These are phyloP conservation scores for Kazachstania viticola DNA, from an alignment of 805 yeast genomes.

Conservation along the genomic window DNA sequence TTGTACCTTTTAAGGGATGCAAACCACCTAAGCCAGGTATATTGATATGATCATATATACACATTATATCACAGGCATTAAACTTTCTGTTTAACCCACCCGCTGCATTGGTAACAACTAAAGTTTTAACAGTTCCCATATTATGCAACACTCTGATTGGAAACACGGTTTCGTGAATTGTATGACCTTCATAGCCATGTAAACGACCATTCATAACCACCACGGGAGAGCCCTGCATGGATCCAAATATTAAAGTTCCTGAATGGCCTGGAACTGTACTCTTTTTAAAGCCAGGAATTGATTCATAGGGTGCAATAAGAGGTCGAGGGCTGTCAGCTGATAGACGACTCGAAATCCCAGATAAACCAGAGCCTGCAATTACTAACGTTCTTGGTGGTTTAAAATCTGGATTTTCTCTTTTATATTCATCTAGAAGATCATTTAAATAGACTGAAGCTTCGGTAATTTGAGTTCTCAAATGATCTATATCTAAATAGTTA, in stretches of 20 bases:
- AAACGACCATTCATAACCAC: slow-evolving; percentile 90
- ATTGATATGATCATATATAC: slow-evolving; percentile 80
- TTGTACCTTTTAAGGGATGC: slow-evolving; percentile 83
- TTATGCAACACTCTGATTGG: slow-evolving; percentile 68
- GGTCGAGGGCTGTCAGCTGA: slow-evolving; percentile 26
- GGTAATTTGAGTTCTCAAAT: slow-evolving; percentile 2
- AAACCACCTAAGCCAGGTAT: slow-evolving; percentile 83
- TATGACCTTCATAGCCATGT: slow-evolving; percentile 87
- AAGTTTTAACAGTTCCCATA: slow-evolving; percentile 42
- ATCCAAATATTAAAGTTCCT: slow-evolving; percentile 73
- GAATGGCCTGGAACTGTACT: slow-evolving; percentile 89
- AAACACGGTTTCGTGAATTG: slow-evolving; percentile 70
- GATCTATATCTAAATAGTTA: slow-evolving; percentile 7
- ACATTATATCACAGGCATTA: slow-evolving; percentile 83
- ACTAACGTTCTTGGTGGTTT: slow-evolving; percentile 53
- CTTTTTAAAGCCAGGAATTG: slow-evolving; percentile 68
- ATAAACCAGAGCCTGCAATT: slow-evolving; percentile 91
- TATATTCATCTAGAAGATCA: neutral
- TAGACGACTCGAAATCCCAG: slow-evolving; percentile 58
- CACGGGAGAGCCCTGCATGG: slow-evolving; percentile 62
- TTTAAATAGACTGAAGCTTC: slow-evolving; percentile 3
- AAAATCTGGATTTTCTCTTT: neutral
- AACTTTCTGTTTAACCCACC: slow-evolving; percentile 68
- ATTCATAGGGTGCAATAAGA: slow-evolving; percentile 45
- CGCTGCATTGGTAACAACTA: slow-evolving; percentile 91